Evolutionary conservation across 2,329 filamentous ascomycete genomes (phyloP), one percentile per base, ranked within the genome.

Genomic region (Lecanoromycetidae sp.): DNA sequence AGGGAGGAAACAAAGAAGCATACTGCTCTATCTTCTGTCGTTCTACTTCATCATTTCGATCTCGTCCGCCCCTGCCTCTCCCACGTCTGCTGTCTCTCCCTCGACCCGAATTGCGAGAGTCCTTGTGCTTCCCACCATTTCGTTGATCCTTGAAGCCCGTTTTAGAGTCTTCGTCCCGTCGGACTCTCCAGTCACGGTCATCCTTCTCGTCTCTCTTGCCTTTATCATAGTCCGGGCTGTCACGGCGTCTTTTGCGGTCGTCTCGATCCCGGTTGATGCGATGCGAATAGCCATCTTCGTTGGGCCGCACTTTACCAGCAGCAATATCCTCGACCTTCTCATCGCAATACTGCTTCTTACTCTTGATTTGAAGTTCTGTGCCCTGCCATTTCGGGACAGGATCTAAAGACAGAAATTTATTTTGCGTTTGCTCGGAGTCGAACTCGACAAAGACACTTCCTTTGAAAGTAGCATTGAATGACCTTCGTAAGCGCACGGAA

Each of bases 401-500:
- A 46, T 94, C 83, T 33, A 87, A 69, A 12, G 71, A 78, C 52
- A 95, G 69, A 67, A 98, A 98, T 50, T 79, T 79, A 63, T 87
- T 75, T 58, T 85, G 81, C 19, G 78, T 75, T 56, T 93, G 85
- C 59, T 87, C 82, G 41, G 77, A 77, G 52, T 77, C 74, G 64
- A 96, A 98, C 66, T 95, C 90, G 55, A 94, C 86, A 61, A 95
- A 96, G 49, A 94, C 86, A 56, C 87, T 94, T 57, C 90, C 87
- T 75, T 98, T 98, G 80, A 96, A 98, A 44, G 75, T 68, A 58
- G 79, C 80, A 40, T 76, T 68, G 51, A 80, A 70, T 35, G 75
- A 72, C 55, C 91, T 87, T 56, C 93, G 86, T 53, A 98, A 82
- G 60, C 90, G 88, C 52, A 98, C 81, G 38, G 81, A 77, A 59